Evolutionary conservation across 2,329 filamentous ascomycete genomes (phyloP), one percentile per base, ranked within the genome.

Genomic region (Raffaelea deltoideospora): DNA sequence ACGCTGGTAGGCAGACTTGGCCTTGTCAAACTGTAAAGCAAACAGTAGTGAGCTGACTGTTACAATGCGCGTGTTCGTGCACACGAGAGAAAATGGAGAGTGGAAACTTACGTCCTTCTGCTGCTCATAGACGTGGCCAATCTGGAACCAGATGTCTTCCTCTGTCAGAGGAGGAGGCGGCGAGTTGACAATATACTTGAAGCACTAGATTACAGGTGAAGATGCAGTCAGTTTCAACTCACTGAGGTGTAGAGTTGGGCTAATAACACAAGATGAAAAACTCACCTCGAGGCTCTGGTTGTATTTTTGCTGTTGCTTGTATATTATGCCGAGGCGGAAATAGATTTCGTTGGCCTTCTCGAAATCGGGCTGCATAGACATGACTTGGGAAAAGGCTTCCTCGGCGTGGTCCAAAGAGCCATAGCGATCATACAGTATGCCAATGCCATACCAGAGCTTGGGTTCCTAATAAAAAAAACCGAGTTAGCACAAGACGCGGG

Each of bases 341-440:
- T 96, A 98, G 37, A 98, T 96, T 56, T 98, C 90, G 52, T 96
- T 96, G 39, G 88, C 87, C 68, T 98, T 98, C 53, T 98, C 90
- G 48, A 96, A 96, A 48, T 86, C 79, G 5, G 88, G 90, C 50
- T 94, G 81, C 79, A 98, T 96, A 48, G 85, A 80, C 90, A 98
- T 96, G 43, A 98, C 90, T 53, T 96, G 85, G 3, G 88, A 95
- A 54, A 96, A 96, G 5, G 90, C 90, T 55, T 96, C 90, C 56
- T 96, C 90, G 47, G 90, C 90, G 55, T 96, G 92, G 50, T 98
- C 90, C 33, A 95, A 72, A 21, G 86, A 95, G 7, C 90, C 90
- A 52, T 96, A 98, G 36, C 90, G 72, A 55, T 98, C 90, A 48
- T 98, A 98, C 1, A 98, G 64, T 32, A 98, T 98, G 28, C 90